Base-by-base conservation (phyloP, 1,284 basidiomycete genomes). In the Veloporphyrellus conicus region DNA sequence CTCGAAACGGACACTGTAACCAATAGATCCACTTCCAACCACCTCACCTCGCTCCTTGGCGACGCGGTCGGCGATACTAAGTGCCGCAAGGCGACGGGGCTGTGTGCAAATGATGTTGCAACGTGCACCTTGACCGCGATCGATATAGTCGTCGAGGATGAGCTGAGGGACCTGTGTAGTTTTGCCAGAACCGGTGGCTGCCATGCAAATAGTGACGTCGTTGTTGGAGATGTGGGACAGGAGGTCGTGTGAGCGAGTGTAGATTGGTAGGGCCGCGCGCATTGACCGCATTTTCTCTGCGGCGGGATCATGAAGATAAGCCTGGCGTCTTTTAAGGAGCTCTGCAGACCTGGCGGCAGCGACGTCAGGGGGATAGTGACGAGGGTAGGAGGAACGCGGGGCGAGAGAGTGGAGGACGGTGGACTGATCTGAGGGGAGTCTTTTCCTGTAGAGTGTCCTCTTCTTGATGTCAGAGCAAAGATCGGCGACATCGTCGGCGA, bases 91-190 rank as follows among this genome's bases (percentile, higher is more conserved):
- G 54, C 94, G 82, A 51, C 94, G 81, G 8, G 94, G 94, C 63
- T 97, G 94, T 0, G 94, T 97, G 63, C 93, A 96, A 41, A 97
- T 73, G 56, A 98, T 82, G 67, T 97, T 96, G 71, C 93, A 97
- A 43, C 76, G 71, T 1, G 90, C 84, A 14, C 94, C 94, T 50
- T 90, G 75, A 23, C 84, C 88, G 28, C 76, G 74, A 25, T 86
- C 75, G 56, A 93, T 94, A 62, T 77, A 87, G 43, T 90, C 79
- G 62, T 98, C 93, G 41, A 98, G 78, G 52, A 97, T 82, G 41
- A 97, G 76, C 68, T 97, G 94, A 3, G 94, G 94, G 32, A 97
- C 82, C 65, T 98, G 94, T 0, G 94, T 97, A 8, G 93, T 96
- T 71, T 97, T 97, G 9, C 94, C 94, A 1, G 92, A 96, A 36